phyloP scores from a whole-genome alignment of 805 yeast species.

The Debaryomyces hansenii region DNA sequence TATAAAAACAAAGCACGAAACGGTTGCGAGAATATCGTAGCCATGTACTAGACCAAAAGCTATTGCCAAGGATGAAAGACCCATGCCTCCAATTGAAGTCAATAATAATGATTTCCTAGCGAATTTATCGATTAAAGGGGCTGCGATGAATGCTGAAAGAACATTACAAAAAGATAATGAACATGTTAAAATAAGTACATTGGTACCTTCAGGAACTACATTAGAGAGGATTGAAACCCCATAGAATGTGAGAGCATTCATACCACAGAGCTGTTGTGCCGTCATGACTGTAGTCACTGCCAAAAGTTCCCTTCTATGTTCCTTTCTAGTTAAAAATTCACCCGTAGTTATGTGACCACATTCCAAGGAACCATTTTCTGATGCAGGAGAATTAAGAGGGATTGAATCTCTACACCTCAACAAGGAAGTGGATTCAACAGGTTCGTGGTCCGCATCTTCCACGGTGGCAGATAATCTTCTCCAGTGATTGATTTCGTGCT shows the following conservation, averaged over 20 bases:
- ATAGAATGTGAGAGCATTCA: conserved; percentile 86
- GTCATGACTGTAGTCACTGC: conserved; percentile 38
- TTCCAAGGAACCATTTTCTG: conserved; percentile 31
- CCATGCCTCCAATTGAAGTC: conserved; percentile 22
- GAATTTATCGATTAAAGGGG: conserved; percentile 65
- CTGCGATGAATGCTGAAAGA: conserved; percentile 63
- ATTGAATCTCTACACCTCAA: background rate
- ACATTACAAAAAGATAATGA: conserved; percentile 72
- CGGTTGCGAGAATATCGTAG: conserved; percentile 15
- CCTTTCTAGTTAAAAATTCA: conserved; percentile 19
- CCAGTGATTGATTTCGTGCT: conserved; percentile 39
- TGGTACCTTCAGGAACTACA: conserved; percentile 56
- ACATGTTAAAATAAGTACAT: conserved; percentile 69
- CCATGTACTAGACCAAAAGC: conserved; percentile 22
- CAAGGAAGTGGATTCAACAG: conserved; percentile 3
- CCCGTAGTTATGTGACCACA: conserved; percentile 18
- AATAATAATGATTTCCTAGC: conserved; percentile 61
- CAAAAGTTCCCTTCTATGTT: conserved; percentile 22
- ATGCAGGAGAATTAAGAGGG: conserved; percentile 11
- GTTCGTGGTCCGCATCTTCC: background rate
- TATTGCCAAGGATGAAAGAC: conserved; percentile 22
- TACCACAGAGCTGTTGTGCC: conserved; percentile 59
- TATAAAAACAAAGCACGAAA: conserved; percentile 31
- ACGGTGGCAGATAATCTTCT: conserved; percentile 19
- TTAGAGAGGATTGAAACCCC: conserved; percentile 77